Evolutionary conservation across 2,329 filamentous ascomycete species (phyloP).

Genomic region (Phaeosphaeriaceae sp.): DNA sequence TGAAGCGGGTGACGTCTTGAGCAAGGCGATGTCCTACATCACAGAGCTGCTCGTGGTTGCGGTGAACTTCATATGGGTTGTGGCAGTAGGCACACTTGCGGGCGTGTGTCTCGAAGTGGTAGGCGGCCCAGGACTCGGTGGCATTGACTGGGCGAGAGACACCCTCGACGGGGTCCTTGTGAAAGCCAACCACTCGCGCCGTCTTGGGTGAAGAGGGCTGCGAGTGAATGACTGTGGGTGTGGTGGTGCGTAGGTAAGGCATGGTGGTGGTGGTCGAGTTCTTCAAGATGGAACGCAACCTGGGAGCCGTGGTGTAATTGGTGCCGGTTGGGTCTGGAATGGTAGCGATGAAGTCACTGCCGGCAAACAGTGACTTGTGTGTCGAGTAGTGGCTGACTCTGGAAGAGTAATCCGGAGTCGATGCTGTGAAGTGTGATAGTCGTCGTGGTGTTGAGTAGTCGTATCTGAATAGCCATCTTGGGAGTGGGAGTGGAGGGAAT

Average conservation of each 20-base stretch:
- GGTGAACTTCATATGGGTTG: conserved; percentile 54
- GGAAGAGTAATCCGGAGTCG: conserved; percentile 18
- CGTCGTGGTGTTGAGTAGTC: conserved; percentile 17
- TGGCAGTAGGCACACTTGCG: conserved; percentile 54
- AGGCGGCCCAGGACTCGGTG: conserved; percentile 55
- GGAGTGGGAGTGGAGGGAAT: conserved; percentile 34
- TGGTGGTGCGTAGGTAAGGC: conserved; percentile 42
- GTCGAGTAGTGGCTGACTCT: conserved; percentile 7
- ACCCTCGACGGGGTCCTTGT: conserved; percentile 46
- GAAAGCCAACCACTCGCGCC: conserved; percentile 46
- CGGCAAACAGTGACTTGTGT: conserved; percentile 22
- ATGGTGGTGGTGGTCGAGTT: conserved; percentile 39
- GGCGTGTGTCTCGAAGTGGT: conserved; percentile 59
- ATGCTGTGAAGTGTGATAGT: conserved; percentile 8
- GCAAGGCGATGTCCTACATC: conserved; percentile 54
- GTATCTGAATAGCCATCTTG: conserved; percentile 27
- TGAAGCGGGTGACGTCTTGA: conserved; percentile 53
- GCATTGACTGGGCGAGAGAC: conserved; percentile 52
- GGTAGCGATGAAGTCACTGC: conserved; percentile 38
- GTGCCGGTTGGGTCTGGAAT: conserved; percentile 30
- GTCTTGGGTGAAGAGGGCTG: conserved; percentile 39
- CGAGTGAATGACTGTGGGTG: conserved; percentile 45
- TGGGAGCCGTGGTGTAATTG: conserved; percentile 41
- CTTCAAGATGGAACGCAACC: conserved; percentile 41
- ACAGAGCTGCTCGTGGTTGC: conserved; percentile 52